Evolutionary conservation across 805 yeast species (phyloP), one percentile per base, ranked within the genome.

Genomic region (Candida arabinofermentans): DNA sequence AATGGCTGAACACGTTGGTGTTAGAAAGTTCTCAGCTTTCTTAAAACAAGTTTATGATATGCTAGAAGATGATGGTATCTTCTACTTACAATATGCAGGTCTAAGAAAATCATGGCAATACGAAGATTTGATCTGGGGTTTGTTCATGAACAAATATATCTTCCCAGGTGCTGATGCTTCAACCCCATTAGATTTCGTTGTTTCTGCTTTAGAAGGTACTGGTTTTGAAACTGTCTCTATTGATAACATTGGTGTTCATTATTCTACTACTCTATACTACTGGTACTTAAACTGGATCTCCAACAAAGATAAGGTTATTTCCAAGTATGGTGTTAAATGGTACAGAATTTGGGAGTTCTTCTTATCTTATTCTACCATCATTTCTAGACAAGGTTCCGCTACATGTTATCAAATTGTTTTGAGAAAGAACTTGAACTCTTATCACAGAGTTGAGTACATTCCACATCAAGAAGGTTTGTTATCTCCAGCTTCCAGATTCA

Each of bases 111-210:
- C 76, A 44, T 88, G 96, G 96, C 96, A 88, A 70, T 88, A 86
- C 67, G 96, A 88, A 70, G 96, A 88, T 65, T 75, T 88, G 58
- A 73, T 80, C 66, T 88, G 96, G 96, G 96, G 96, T 56, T 72
- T 89, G 62, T 88, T 88, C 68, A 89, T 88, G 96, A 88, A 89
- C 79, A 88, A 86, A 73, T 88, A 86, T 68, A 83, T 88, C 62
- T 88, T 88, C 87, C 96, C 96, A 34, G 96, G 96, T 67, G 96
- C 96, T 39, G 96, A 88, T 69, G 96, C 96, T 36, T 86, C 95
- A 6, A 89, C 96, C 43, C 96, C 96, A 29, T 75, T 89, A 54
- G 87, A 87, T 46, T 89, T 86, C 59, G 91, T 87, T 49, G 72
- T 81, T 46, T 76, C 83, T 48, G 70, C 76, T 48, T 76, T 88